A percentile compares a stretch with the other conserved stretches of the same genome.
Conservation (phyloP, 2,329 filamentous ascomycete genomes). For the Fusarium tuaranense region DNA sequence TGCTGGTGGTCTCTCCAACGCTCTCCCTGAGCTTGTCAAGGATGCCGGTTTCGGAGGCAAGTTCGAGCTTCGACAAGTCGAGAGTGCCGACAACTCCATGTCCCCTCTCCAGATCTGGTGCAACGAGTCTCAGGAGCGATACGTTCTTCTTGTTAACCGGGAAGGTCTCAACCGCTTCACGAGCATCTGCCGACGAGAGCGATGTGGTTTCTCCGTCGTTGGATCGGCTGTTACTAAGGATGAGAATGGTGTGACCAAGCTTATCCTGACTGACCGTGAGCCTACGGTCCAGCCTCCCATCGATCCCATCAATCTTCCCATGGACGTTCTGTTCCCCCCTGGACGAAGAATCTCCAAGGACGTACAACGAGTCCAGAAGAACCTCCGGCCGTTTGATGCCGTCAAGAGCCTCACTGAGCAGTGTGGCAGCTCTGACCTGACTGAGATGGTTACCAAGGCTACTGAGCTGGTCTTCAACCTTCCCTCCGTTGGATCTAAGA, state of each 20-base stretch:
- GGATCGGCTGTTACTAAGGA: constrained; percentile 77
- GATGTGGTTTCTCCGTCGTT: constrained; percentile 93
- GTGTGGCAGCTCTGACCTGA: constrained; percentile 63
- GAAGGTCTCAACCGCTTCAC: constrained; percentile 83
- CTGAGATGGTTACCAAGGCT: constrained; percentile 62
- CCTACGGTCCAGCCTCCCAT: constrained; percentile 74
- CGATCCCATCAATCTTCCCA: constrained; percentile 86
- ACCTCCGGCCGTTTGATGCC: constrained; percentile 80
- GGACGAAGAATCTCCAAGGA: constrained; percentile 44
- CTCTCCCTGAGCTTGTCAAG: constrained; percentile 83
- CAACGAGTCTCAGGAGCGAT: constrained; percentile 95
- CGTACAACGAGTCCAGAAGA: constrained; percentile 50
- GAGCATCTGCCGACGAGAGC: constrained; percentile 80
- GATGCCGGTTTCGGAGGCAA: constrained; percentile 91
- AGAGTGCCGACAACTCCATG: constrained; percentile 91
- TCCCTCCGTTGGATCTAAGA: constrained; percentile 95
- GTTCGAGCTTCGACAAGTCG: constrained; percentile 94
- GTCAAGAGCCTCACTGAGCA: constrained; percentile 72
- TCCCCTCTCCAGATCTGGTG: constrained; percentile 96
- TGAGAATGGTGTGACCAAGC: constrained; percentile 72
- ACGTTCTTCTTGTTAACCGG: constrained; percentile 88
- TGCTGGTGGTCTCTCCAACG: constrained; percentile 82
- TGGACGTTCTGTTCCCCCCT: constrained; percentile 89
- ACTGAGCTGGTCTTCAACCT: constrained; percentile 84
- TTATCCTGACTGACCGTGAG: constrained; percentile 86